Evolutionary conservation across 2,329 filamentous ascomycete species (phyloP).

Genomic region (Magnaporthales sp.): DNA sequence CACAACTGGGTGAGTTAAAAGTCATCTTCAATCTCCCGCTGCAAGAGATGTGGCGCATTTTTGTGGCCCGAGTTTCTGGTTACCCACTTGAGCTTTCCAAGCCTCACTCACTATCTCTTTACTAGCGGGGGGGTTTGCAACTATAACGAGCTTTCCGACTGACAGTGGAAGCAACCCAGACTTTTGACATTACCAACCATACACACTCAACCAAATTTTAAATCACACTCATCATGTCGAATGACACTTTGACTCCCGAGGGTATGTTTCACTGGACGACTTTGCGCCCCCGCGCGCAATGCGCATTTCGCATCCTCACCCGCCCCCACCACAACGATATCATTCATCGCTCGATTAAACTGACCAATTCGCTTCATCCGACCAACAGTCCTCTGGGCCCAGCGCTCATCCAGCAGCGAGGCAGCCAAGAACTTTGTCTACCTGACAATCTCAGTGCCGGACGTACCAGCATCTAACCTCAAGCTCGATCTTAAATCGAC

Average conservation of each 20-base stretch:
- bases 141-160: background rate
- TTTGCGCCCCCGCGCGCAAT: background rate
- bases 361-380: background rate
- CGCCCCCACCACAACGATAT: background rate
- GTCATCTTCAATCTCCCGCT: background rate
- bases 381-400: constrained; percentile 85
- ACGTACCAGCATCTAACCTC: constrained; percentile 66
- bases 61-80: background rate
- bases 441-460: constrained; percentile 81
- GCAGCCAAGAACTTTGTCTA: constrained; percentile 89
- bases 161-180: background rate
- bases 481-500: constrained; percentile 78
- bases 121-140: background rate
- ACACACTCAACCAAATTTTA: background rate
- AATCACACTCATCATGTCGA: constrained; percentile 16
- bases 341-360: background rate
- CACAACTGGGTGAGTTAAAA: background rate
- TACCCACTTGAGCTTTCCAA: background rate
- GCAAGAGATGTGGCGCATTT: background rate
- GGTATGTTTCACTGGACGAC: constrained; percentile 20
- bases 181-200: background rate
- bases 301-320: background rate
- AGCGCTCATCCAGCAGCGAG: constrained; percentile 79
- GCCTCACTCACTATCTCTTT: background rate
- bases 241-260: constrained; percentile 25